phyloP scores from a whole-genome alignment of 345 rosid genomes.

The Eucalyptus sp. region DNA sequence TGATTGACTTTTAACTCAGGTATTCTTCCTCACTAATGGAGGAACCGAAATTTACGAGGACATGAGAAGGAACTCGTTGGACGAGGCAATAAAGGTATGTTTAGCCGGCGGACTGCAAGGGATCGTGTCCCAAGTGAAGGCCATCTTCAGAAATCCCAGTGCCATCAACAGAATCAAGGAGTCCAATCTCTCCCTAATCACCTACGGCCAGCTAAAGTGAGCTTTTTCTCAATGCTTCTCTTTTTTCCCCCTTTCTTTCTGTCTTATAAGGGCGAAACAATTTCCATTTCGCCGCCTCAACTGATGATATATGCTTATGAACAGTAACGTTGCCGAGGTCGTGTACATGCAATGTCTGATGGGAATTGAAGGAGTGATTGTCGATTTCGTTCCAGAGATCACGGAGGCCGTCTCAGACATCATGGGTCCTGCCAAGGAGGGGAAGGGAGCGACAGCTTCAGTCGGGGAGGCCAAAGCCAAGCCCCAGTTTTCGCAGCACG shows the following conservation, averaged over 20 bases:
- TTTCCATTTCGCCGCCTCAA: neutral
- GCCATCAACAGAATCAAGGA: slow-evolving; percentile 67
- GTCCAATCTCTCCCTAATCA: slow-evolving; percentile 58
- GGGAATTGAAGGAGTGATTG: slow-evolving; percentile 85
- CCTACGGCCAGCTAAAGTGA: slow-evolving; percentile 79
- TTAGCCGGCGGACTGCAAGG: slow-evolving; percentile 62
- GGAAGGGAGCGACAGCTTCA: neutral
- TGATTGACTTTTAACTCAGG: slow-evolving; percentile 14
- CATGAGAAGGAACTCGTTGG: slow-evolving; percentile 70
- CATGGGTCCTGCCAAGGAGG: slow-evolving; percentile 21
- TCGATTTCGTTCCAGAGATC: slow-evolving; percentile 70
- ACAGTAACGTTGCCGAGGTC: slow-evolving; percentile 70
- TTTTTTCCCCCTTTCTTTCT: neutral
- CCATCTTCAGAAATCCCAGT: slow-evolving; percentile 61
- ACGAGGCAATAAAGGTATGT: slow-evolving; percentile 80
- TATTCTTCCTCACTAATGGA: slow-evolving; percentile 72
- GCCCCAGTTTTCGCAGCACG: slow-evolving; percentile 54
- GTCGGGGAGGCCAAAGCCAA: neutral
- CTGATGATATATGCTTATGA: neutral
- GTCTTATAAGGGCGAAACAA: neutral
- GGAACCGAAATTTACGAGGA: slow-evolving; percentile 42
- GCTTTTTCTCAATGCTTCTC: neutral
- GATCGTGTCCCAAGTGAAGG: slow-evolving; percentile 80
- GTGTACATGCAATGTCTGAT: slow-evolving; percentile 79
- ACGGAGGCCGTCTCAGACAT: slow-evolving; percentile 38